Evolutionary conservation across 2,329 filamentous ascomycete species (phyloP), one percentile per base, ranked within the genome.

Genomic region (Endocalyx cinctus): DNA sequence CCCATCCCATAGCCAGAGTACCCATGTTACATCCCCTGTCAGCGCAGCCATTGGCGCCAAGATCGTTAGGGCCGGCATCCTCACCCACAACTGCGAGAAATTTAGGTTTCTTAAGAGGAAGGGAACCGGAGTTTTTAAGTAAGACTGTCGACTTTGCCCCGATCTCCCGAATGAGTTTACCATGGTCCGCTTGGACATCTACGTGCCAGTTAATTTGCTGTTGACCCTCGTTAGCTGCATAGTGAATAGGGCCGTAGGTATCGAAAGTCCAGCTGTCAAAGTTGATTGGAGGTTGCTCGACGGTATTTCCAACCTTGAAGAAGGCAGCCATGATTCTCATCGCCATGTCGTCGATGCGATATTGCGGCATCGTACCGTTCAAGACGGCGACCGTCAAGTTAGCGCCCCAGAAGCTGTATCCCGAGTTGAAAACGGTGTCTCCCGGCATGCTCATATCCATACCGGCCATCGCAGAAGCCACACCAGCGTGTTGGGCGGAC

Each of bases 371-470:
- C 1, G 88, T 95, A 22, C 89, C 89, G 54, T 97, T 96, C 47
- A 94, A 62, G 5, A 96, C 80, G 2, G 86, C 86, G 29, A 94
- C 67, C 2, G 90, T 96, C 47, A 97, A 61, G 60, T 97, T 97
- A 17, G 80, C 66, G 8, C 90, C 90, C 84, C 85, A 95, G 68
- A 71, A 94, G 13, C 81, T 82, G 31, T 63, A 59, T 6, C 84
- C 84, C 4, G 74, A 77, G 58, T 84, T 77, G 64, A 96, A 94
- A 14, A 63, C 45, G 2, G 84, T 84, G 54, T 96, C 90, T 34
- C 87, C 86, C 1, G 84, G 84, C 87, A 92, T 92, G n/a, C 74
- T 73, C 84, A 92, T 88, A 57, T 94, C 87, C 16, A 92, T 66
- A 25, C 86, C 87, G 15, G 84, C 83, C 23, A 78, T 66, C 3